Base-by-base conservation (phyloP, 495 filamentous ascomycete genomes). In the Penicillium ucsense region DNA sequence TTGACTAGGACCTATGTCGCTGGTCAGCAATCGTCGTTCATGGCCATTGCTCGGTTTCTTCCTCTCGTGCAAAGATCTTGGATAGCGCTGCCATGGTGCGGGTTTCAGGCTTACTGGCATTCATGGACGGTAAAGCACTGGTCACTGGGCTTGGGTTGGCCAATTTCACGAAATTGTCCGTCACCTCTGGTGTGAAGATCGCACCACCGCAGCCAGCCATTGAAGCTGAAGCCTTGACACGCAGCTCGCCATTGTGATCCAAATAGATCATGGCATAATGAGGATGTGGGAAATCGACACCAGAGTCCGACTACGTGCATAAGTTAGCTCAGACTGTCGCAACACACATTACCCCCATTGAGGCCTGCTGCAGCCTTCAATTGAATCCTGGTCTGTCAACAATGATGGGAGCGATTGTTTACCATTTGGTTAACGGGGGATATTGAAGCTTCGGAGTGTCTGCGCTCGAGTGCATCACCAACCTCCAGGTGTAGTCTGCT, bases 221-320 rank as follows among this genome's bases (percentile, higher is more conserved):
- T 39, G 66, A 70, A 3, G 60, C 50, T 0, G 70, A 71, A 11
- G 57, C 54, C 30, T 66, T 57, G 0, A 64, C 43, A 35, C 61
- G 59, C 33, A 64, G 49, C 31, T 69, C 53, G 5, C 70, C 68
- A 46, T 66, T 61, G 10, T 63, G 59, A 43, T 73, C 63, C 28
- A 70, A 54, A 42, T 64, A 73, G 38, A 73, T 60, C 46, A 71
- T 47, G 30, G 66, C 67, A 37, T 63, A 73, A 40, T 71, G 70
- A 1, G 63, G 55, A 27, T 67, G 66, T 20, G 62, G 60, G 32
- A 64, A 47, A 10, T 57, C 50, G 6, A 57, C 31, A 33, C 48
- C 45, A 28, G 33, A 47, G 6, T 53, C 33, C 45, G 58, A 52
- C 35, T 55, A 43, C 20, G 34, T 20, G 20, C 20, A 20, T 20